These are phyloP conservation scores for Rubus idaeus DNA, from an alignment of 306 rosid species.

Conservation along the genomic window DNA sequence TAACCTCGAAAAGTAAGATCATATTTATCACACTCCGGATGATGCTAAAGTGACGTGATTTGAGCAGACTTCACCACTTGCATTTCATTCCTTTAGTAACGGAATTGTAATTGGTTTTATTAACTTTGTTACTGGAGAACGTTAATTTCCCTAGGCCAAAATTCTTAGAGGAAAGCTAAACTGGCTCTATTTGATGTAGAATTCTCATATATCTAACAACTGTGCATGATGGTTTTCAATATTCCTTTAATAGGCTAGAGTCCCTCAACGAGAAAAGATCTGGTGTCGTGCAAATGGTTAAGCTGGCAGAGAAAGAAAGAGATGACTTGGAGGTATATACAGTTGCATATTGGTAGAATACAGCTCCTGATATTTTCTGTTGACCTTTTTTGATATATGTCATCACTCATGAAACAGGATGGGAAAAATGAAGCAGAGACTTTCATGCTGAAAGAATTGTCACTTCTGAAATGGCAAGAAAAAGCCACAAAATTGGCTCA, in stretches of 20 bases:
- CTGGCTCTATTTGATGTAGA: background rate
- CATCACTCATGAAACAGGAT: constrained; percentile 47
- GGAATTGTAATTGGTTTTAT: background rate
- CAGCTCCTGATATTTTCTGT: background rate
- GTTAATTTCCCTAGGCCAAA: background rate
- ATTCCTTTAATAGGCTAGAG: constrained; percentile 66
- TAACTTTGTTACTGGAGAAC: background rate
- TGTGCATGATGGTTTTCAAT: constrained; percentile 2
- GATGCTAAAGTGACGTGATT: too few relatives aligned
- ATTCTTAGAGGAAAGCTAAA: background rate
- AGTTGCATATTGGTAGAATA: background rate
- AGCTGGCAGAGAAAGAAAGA: constrained; percentile 95
- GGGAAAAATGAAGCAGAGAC: constrained; percentile 88
- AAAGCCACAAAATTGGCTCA: constrained; percentile 77
- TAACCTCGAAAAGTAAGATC: too few relatives aligned
- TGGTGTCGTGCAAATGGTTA: constrained; percentile 96
- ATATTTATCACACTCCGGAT: too few relatives aligned
- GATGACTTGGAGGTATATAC: constrained; percentile 74
- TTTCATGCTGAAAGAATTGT: constrained; percentile 74
- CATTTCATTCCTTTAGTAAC: too few relatives aligned
- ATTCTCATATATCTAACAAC: background rate
- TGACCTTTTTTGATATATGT: constrained; percentile 8
- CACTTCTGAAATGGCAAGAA: constrained; percentile 88
- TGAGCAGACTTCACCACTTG: too few relatives aligned
- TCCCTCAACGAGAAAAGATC: constrained; percentile 82